phyloP scores from a whole-genome alignment of 202 grass and related monocot species.

The Eragrostis tef region DNA sequence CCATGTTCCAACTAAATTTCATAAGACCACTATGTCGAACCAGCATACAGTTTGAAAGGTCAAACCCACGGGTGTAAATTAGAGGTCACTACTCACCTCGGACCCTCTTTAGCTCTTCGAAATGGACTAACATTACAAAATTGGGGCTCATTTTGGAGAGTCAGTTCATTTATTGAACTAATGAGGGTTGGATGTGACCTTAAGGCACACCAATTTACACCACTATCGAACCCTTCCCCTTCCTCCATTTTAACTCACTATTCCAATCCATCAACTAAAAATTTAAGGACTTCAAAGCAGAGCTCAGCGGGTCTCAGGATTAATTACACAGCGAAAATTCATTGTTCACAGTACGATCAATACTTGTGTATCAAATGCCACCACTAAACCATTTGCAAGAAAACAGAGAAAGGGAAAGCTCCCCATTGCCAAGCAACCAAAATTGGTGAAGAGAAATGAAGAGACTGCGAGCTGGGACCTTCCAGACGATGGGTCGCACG shows the following conservation, averaged over 20 bases:
- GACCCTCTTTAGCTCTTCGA: too few species aligned
- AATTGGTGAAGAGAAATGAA: slow-evolving; percentile 25
- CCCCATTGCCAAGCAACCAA: not conserved
- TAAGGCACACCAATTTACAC: too few species aligned
- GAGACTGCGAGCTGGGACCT: slow-evolving; percentile 69
- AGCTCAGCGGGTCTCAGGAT: not conserved
- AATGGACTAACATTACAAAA: too few species aligned
- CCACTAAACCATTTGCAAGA: not conserved
- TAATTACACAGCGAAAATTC: not conserved
- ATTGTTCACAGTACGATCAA: not conserved
- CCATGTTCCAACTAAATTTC: not conserved
- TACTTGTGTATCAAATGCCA: not conserved
- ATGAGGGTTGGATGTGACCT: too few species aligned
- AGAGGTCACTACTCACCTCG: too few species aligned
- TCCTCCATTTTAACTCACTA: not conserved
- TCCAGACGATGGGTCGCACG: slow-evolving; percentile 74
- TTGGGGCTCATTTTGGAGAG: too few species aligned
- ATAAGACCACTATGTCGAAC: not conserved
- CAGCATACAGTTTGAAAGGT: too few species aligned
- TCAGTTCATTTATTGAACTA: too few species aligned
- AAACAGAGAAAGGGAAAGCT: not conserved
- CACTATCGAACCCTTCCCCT: not conserved
- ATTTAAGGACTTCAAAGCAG: not conserved
- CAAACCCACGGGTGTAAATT: too few species aligned
- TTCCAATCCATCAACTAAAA: not conserved